Conservation (phyloP, 352 stramenopile species). For the Hyaloperonospora arabidopsidis region DNA sequence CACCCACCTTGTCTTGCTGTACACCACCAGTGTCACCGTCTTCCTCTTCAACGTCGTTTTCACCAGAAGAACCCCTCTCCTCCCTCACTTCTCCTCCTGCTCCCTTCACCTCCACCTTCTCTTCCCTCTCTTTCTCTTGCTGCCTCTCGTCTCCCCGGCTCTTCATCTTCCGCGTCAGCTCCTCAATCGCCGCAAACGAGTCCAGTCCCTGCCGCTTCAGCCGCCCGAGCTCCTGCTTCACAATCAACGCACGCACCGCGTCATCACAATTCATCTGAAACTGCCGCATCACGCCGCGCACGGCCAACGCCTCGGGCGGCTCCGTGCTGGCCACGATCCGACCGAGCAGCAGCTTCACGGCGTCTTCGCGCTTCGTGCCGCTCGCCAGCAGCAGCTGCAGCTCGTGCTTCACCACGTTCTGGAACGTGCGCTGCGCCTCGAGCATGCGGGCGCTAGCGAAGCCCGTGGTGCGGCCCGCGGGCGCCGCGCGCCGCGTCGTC, state of each 20-base stretch:
- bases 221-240: constrained; percentile 78
- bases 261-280: constrained; percentile 86
- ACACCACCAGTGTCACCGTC: constrained; percentile 1
- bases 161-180: constrained; percentile 80
- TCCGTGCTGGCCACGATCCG: constrained; percentile 68
- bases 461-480: not conserved
- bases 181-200: constrained; percentile 77
- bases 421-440: constrained; percentile 63
- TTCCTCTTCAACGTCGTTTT: not conserved
- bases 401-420: constrained; percentile 74
- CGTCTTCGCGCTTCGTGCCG: constrained; percentile 55
- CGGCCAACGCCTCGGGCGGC: constrained; percentile 48
- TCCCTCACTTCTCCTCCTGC: not conserved
- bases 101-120: not conserved
- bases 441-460: constrained; percentile 38
- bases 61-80: not conserved
- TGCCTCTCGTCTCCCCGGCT: constrained; percentile 14
- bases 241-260: constrained; percentile 72
- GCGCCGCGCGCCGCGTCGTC: constrained; percentile 15
- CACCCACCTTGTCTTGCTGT: constrained; percentile 2
- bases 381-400: constrained; percentile 51
- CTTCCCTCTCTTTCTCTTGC: constrained; percentile 1
- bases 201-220: constrained; percentile 72
- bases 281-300: constrained; percentile 72
- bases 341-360: constrained; percentile 61